Evolutionary conservation across 768 basidiomycete species (phyloP).

Genomic region (Amanita rimosa): DNA sequence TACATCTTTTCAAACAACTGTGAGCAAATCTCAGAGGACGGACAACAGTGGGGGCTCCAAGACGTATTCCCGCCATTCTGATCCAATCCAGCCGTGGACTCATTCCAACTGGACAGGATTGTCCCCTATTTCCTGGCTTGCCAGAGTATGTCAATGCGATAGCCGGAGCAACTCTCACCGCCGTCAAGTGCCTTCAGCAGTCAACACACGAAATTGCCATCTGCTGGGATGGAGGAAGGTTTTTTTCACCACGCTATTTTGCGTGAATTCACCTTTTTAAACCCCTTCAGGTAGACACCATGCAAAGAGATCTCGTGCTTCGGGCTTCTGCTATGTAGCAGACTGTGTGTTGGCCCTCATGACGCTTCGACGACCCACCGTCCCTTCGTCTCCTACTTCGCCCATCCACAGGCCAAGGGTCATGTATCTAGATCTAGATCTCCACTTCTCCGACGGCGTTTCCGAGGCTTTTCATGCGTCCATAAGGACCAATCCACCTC

Average conservation of each 20-base stretch:
- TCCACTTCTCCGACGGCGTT: constrained; percentile 88
- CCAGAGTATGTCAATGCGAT: constrained; percentile 58
- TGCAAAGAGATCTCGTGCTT: constrained; percentile 63
- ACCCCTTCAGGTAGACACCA: constrained; percentile 51
- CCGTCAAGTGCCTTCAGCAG: constrained; percentile 46
- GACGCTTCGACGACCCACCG: constrained; percentile 37
- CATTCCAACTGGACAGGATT: constrained; percentile 43
- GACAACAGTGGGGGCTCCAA: constrained; percentile 38
- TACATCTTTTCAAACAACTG: constrained; percentile 31
- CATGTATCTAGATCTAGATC: constrained; percentile 88
- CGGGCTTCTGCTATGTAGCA: constrained; percentile 92
- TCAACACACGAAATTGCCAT: constrained; percentile 51
- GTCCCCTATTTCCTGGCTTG: constrained; percentile 65
- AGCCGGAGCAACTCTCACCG: constrained; percentile 72
- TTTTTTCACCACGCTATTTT: constrained; percentile 4
- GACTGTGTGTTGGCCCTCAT: constrained; percentile 81
- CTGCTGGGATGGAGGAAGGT: constrained; percentile 90
- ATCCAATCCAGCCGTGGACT: background rate
- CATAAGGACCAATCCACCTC: constrained; percentile 21
- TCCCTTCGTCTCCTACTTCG: constrained; percentile 5
- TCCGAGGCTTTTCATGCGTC: constrained; percentile 59
- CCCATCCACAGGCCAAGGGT: constrained; percentile 38
- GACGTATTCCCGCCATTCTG: constrained; percentile 15
- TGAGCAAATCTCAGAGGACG: constrained; percentile 7
- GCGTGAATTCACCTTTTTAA: background rate